These are phyloP conservation scores for Sherardia arvensis DNA, from an alignment of 257 asterid species.

Conservation along the genomic window DNA sequence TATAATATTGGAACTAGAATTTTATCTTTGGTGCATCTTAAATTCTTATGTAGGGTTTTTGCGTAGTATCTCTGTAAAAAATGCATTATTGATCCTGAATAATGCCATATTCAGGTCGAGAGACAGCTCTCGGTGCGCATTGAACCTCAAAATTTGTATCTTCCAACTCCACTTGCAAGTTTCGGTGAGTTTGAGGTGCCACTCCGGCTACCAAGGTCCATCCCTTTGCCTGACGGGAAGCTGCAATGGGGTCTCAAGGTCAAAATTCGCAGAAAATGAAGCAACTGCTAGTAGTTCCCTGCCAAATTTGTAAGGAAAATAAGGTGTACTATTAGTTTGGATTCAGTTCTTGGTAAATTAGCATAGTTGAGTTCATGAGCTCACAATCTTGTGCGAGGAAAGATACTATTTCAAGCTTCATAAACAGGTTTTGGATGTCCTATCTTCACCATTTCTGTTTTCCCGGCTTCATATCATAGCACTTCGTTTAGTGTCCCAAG, in stretches of 20 bases:
- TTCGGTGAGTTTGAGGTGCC: conserved; percentile 76
- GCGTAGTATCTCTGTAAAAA: neutral
- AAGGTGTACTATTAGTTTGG: neutral
- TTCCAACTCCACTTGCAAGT: conserved; percentile 51
- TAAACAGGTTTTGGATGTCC: neutral
- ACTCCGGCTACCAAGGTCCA: conserved; percentile 63
- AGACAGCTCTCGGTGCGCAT: conserved; percentile 67
- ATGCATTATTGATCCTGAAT: neutral
- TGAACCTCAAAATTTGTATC: conserved; percentile 57
- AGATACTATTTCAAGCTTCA: neutral
- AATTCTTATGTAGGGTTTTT: neutral
- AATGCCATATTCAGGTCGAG: conserved; percentile 34
- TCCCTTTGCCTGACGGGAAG: conserved; percentile 69
- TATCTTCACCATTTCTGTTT: neutral
- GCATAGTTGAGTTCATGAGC: neutral
- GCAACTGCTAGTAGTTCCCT: neutral
- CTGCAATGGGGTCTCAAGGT: conserved; percentile 43
- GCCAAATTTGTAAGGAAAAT: neutral
- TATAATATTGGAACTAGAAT: neutral
- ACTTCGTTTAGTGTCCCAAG: no score
- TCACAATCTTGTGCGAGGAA: neutral
- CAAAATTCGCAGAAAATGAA: conserved; percentile 42
- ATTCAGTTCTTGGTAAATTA: neutral
- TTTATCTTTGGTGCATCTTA: neutral
- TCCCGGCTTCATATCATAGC: no score